Evolutionary conservation across 805 yeast genomes (phyloP), one percentile per base, ranked within the genome.

Genomic region (Hanseniaspora hatyaiensis): DNA sequence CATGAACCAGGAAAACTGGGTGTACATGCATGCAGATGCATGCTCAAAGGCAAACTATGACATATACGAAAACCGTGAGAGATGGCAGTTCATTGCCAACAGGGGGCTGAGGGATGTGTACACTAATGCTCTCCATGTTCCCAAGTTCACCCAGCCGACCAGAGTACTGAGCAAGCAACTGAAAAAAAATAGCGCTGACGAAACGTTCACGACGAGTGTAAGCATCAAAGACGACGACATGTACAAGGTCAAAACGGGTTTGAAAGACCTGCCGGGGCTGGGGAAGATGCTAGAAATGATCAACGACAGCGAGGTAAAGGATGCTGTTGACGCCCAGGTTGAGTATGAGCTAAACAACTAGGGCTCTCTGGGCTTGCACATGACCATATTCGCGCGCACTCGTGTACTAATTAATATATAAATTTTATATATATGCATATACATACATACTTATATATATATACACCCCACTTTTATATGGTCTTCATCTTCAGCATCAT

Each of bases 21-120:
- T 87, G 65, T 76, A 73, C 54, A 88, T 84, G 56, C 87, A 85
- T 54, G 92, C 95, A 0, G 64, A 71, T n/a, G 81, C 89, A 28
- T 76, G 87, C 3, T 71, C 81, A 52, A 78, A 77, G 44, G 83
- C 74, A 59, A 92, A 92, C 61, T 65, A 75, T 29, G 71, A 71
- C 50, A 64, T 87, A 40, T 63, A 72, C 31, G 74, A 73, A 47
- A 77, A 82, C 51, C 68, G 88, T 52, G 67, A 65, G 18, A 72
- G 73, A 20, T 65, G 73, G 32, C 60, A 72, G 18, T 68, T 65
- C 40, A 63, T 66, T 34, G 65, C 63, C 18, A 56, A 57, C 18
- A 71, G 77, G 42, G 88, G 88, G 1, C 60, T 75, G 18, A 77
- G 78, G 58, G 97, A 89, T 59, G 75, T 82, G 1, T 89, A 87